Evolutionary conservation across 306 rosid species (phyloP).

Genomic region (Quercus gilva): DNA sequence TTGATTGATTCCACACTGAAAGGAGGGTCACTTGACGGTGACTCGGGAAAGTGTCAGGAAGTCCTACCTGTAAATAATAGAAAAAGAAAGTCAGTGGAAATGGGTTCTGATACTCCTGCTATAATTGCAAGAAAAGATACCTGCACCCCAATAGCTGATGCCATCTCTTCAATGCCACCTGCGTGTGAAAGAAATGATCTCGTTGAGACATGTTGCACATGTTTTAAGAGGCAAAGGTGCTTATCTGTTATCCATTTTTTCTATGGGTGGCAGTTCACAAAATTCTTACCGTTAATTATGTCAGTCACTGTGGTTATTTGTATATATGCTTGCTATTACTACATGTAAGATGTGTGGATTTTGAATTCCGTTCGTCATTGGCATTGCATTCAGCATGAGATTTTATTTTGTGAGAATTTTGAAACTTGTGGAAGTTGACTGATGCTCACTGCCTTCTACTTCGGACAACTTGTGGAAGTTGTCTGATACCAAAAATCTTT

Average conservation of each 20-base stretch:
- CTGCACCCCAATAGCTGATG: constrained; percentile 30
- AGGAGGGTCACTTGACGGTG: constrained; percentile 18
- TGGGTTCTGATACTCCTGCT: constrained; percentile 38
- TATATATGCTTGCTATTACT: neutral
- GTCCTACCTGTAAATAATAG: constrained; percentile 46
- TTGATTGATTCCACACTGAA: constrained; percentile 20
- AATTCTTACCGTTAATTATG: neutral
- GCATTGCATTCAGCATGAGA: neutral
- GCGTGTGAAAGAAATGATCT: constrained; percentile 16
- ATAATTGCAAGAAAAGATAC: constrained; percentile 29
- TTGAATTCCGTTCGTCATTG: neutral
- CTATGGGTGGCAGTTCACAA: constrained; percentile 1
- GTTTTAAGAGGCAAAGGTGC: constrained; percentile 58
- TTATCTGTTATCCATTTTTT: neutral
- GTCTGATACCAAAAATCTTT: neutral
- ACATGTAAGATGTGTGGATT: neutral
- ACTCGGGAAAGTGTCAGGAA: constrained; percentile 28
- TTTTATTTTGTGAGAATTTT: neutral
- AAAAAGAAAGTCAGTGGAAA: constrained; percentile 39
- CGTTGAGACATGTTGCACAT: constrained; percentile 28
- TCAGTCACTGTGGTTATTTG: neutral
- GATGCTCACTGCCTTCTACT: neutral
- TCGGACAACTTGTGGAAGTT: neutral
- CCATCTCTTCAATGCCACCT: constrained; percentile 24
- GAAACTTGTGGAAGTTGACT: neutral